A percentile compares a stretch with the other conserved stretches of the same genome.
Evolutionary conservation across 768 basidiomycete genomes (phyloP).

Genomic region (Trametes cingulata): DNA sequence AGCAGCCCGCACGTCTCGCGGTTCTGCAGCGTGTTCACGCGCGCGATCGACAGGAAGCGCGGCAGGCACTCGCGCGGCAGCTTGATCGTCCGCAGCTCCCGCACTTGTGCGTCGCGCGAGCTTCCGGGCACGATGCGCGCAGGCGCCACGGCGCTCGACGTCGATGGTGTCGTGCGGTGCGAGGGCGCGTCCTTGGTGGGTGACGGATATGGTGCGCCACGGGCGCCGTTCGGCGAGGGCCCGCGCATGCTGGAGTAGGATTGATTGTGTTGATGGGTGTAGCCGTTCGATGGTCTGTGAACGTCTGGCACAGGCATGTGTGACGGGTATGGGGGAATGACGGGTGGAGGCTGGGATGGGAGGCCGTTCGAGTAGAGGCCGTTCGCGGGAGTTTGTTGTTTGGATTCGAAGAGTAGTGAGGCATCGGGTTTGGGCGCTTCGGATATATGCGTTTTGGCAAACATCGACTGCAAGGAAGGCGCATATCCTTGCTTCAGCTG

Average conservation of each 20-base stretch:
- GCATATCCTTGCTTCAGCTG: slow-evolving; percentile 77
- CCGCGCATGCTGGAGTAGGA: slow-evolving; percentile 21
- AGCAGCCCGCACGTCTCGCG: slow-evolving; percentile 87
- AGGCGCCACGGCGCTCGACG: slow-evolving; percentile 15
- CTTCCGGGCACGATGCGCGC: slow-evolving; percentile 28
- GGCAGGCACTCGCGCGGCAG: slow-evolving; percentile 75
- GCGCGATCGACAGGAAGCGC: slow-evolving; percentile 76
- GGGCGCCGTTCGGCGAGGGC: slow-evolving; percentile 25
- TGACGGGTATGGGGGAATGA: slow-evolving; percentile 24
- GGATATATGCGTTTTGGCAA: slow-evolving; percentile 33
- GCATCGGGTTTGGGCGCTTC: slow-evolving; percentile 36
- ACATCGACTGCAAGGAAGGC: slow-evolving; percentile 79
- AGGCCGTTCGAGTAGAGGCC: slow-evolving; percentile 33
- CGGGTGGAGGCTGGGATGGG: slow-evolving; percentile 35
- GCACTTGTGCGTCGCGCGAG: slow-evolving; percentile 35
- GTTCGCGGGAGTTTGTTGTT: slow-evolving; percentile 13
- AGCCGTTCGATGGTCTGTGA: slow-evolving; percentile 9
- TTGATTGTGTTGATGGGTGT: slow-evolving; percentile 9
- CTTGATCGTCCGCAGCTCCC: slow-evolving; percentile 59
- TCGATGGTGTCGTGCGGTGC: slow-evolving; percentile 29
- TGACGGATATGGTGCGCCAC: slow-evolving; percentile 30
- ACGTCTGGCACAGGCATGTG: slow-evolving; percentile 21
- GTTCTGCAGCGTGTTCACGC: slow-evolving; percentile 74
- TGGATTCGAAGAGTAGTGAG: slow-evolving; percentile 47
- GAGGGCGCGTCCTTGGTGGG: slow-evolving; percentile 29